Evolutionary conservation across 2,329 filamentous ascomycete species (phyloP), one percentile per base, ranked within the genome.

Genomic region (Dactylellina parvicollis): DNA sequence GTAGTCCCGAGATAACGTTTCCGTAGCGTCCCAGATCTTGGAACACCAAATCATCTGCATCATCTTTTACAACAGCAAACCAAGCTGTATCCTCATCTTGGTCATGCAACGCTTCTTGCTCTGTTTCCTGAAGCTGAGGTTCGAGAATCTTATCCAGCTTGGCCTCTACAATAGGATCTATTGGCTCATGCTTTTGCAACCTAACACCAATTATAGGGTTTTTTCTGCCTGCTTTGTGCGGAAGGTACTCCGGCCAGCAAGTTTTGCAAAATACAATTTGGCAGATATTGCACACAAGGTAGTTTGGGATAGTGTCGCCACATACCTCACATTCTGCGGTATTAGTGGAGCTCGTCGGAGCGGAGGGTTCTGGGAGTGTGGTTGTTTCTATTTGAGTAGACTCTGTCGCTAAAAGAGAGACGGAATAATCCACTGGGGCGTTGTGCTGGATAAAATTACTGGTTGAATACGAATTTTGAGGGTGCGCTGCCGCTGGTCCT

Each of bases 31-130:
- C 56, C 12, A 47, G 60, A 18, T 76, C 75, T 10, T 75, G 71
- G 16, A 75, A 70, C 9, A 64, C n/a, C 9, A 32, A 24, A 5
- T 75, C 52, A 2, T 52, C 50, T 10, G n/a, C 18, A 7, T 75
- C 55, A 14, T 75, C 70, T 26, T 67, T 72, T n/a, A 66, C 56
- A 12, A 76, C 74, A 9, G 75, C 76, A 22, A 77, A 77, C 76
- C 76, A 77, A 42, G 74, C 74, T n/a, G 73, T 77, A 32, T 66
- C 46, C 8, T 76, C 67, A 32, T 76, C 76, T 12, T 61, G 61
- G 14, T 44, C 38, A 32, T 74, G 70, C 12, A 69, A 46, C 1
- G 59, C 38, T 20, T 65, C 34, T 4, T 74, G 65, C 9, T 57
- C 72, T 26, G 36, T 22, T 4, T 62, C 30, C 14, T 64, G 36